Conservation (phyloP, 176 grass and related monocot species). For the Echinochloa phyllopogon region DNA sequence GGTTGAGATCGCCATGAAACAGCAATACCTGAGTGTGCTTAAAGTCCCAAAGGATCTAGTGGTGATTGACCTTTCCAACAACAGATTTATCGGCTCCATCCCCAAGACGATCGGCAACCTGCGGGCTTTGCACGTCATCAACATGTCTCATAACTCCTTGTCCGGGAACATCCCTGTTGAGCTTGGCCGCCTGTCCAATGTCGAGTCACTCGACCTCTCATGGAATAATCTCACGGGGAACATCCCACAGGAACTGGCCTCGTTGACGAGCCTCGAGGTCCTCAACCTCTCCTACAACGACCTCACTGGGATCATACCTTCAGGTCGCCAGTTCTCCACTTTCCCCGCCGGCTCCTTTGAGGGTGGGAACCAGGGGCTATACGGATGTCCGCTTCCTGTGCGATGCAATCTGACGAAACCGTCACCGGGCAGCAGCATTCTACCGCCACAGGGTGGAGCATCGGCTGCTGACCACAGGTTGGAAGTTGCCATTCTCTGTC, state of each 20-base stretch:
- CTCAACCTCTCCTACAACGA: too few species aligned
- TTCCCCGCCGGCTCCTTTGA: constrained; percentile 11
- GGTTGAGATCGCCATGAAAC: neutral
- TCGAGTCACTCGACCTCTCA: constrained; percentile 45
- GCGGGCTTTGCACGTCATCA: neutral
- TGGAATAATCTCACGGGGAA: constrained; percentile 32
- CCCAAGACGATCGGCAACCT: constrained; percentile 31
- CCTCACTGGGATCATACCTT: constrained; percentile 48
- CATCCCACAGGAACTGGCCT: constrained; percentile 40
- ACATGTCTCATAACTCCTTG: constrained; percentile 40
- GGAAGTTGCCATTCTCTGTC: neutral
- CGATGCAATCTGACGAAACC: neutral
- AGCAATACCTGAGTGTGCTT: neutral
- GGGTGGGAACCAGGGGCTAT: neutral
- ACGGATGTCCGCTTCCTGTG: constrained; percentile 2
- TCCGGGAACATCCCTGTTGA: neutral
- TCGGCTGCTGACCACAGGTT: neutral
- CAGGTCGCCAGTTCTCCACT: neutral
- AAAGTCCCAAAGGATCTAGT: neutral
- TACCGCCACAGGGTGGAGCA: neutral
- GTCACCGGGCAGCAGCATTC: neutral
- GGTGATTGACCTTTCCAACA: constrained; percentile 23
- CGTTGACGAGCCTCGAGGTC: constrained; percentile 23
- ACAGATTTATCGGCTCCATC: constrained; percentile 33
- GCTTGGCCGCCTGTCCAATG: neutral